phyloP scores from a whole-genome alignment of 1,284 basidiomycete species.

The Microbotryomycetes sp. region DNA sequence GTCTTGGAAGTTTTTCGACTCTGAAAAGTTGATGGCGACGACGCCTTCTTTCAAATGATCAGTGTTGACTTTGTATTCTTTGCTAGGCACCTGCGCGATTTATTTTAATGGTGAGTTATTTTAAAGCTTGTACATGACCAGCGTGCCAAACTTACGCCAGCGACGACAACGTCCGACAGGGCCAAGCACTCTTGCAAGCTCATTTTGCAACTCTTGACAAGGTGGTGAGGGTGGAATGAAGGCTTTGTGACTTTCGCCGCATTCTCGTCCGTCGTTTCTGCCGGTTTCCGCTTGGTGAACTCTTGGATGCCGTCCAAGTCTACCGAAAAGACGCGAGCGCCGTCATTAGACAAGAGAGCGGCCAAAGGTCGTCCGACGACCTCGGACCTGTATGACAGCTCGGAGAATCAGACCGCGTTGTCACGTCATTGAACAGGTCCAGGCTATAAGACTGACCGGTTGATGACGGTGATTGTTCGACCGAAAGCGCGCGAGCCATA shows the following conservation, averaged over 20 bases:
- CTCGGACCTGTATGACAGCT: constrained; percentile 60
- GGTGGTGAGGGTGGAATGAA: constrained; percentile 72
- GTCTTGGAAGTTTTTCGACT: constrained; percentile 93
- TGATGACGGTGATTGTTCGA: constrained; percentile 87
- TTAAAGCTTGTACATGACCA: no score
- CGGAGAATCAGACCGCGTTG: background rate
- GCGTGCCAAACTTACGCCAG: constrained; percentile 63
- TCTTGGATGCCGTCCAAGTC: constrained; percentile 88
- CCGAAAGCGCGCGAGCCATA: constrained; percentile 95
- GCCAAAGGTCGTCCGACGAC: constrained; percentile 93
- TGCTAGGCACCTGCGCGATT: constrained; percentile 50
- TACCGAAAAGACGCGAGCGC: constrained; percentile 86
- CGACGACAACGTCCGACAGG: constrained; percentile 80
- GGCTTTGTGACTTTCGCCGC: constrained; percentile 36
- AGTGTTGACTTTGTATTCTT: constrained; percentile 84
- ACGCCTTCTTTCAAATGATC: constrained; percentile 86
- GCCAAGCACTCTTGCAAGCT: constrained; percentile 69
- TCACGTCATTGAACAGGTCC: background rate
- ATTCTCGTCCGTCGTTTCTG: constrained; percentile 28
- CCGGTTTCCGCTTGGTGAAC: constrained; percentile 39
- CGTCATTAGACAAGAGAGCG: constrained; percentile 88
- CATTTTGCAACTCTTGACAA: constrained; percentile 56
- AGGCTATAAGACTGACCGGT: constrained; percentile 53
- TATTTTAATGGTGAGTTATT: no score
- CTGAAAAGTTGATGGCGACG: constrained; percentile 84